A percentile compares a stretch with the other conserved stretches of the same genome.
phyloP scores from a whole-genome alignment of 176 grass and related monocot species.

The bread wheat (Triticum aestivum) region IWGSC_CS_RefSeq_v2.1 NC_057801.1:198990340-198990839 shows the following conservation, averaged over 20 bases:
- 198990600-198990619: slow-evolving; percentile 76
- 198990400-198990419: not conserved
- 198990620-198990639: slow-evolving; percentile 72
- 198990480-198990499: slow-evolving; percentile 19
- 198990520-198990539: slow-evolving; percentile 67
- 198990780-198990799: not conserved
- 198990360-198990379: not conserved
- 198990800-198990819: not conserved
- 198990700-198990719: not conserved
- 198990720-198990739: not conserved
- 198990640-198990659: slow-evolving; percentile 86
- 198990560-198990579: slow-evolving; percentile 70
- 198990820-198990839: not conserved
- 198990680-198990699: not conserved
- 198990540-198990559: slow-evolving; percentile 31
- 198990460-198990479: slow-evolving; percentile 23
- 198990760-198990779: not conserved
- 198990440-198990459: not conserved
- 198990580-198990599: slow-evolving; percentile 54
- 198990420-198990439: slow-evolving; percentile 23
- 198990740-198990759: not conserved
- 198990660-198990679: slow-evolving; percentile 91
- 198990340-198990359: slow-evolving; percentile 14
- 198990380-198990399: not conserved
- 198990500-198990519: slow-evolving; percentile 48